Evolutionary conservation across 78 protist genomes (phyloP).

Genomic region (Protostelium mycophagum): DNA sequence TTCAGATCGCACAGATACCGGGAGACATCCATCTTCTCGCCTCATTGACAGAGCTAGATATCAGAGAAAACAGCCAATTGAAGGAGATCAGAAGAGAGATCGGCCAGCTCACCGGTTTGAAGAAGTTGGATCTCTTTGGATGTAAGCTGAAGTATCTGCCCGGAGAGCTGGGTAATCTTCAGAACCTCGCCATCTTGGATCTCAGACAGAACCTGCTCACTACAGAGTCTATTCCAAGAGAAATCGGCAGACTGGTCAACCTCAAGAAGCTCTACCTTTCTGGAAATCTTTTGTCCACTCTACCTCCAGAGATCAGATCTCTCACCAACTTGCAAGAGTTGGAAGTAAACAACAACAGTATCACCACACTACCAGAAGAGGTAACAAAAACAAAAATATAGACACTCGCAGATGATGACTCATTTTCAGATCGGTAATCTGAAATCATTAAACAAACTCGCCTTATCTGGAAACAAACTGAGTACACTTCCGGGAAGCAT

Average conservation of each 20-base stretch:
- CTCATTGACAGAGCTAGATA: constrained; percentile 41
- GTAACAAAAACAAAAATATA: neutral
- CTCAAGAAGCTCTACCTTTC: constrained; percentile 36
- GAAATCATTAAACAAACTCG: constrained; percentile 23
- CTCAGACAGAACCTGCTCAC: constrained; percentile 50
- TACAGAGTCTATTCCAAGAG: constrained; percentile 46
- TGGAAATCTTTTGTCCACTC: constrained; percentile 35
- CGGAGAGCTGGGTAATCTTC: constrained; percentile 48
- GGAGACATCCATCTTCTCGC: constrained; percentile 34
- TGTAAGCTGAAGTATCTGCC: constrained; percentile 57
- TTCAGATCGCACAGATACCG: constrained; percentile 56
- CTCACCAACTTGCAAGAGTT: constrained; percentile 35
- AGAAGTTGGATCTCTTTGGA: constrained; percentile 52
- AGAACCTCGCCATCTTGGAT: constrained; percentile 46
- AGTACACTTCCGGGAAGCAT: constrained; percentile 38
- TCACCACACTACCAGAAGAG: constrained; percentile 29
- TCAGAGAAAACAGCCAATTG: constrained; percentile 64
- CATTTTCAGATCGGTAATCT: constrained; percentile 39
- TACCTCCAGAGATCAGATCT: constrained; percentile 56
- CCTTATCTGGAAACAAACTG: constrained; percentile 54
- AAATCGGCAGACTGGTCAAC: constrained; percentile 53
- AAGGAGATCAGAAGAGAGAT: constrained; percentile 55
- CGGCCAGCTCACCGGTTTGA: constrained; percentile 44
- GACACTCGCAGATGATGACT: neutral
- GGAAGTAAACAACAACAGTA: constrained; percentile 36